These are phyloP conservation scores for Zalaria sp. DNA, from an alignment of 2,329 filamentous ascomycete genomes.

Conservation along the genomic window DNA sequence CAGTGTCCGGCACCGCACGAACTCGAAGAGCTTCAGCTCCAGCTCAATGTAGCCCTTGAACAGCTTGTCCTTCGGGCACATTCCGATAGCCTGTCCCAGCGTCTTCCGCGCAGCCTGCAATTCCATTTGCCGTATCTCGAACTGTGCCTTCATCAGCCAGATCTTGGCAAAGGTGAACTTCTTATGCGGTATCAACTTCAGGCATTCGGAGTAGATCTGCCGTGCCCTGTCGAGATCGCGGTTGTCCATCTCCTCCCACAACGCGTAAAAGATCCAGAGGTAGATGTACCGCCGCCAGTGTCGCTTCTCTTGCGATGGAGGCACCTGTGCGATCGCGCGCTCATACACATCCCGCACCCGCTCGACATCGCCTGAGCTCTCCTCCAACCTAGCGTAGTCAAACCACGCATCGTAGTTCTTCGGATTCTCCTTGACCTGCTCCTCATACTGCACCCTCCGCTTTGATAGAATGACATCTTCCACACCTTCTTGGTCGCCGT, in stretches of 20 bases:
- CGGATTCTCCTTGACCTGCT: constrained; percentile 81
- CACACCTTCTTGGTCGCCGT: constrained; percentile 81
- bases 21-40: constrained; percentile 89
- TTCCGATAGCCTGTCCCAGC: constrained; percentile 76
- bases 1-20: constrained; percentile 74
- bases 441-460: constrained; percentile 82
- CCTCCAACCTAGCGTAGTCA: constrained; percentile 83
- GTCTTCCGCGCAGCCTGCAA: constrained; percentile 73
- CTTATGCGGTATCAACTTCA: constrained; percentile 83
- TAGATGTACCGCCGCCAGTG: constrained; percentile 98
- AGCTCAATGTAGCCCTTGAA: constrained; percentile 90
- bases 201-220: constrained; percentile 80
- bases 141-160: constrained; percentile 87
- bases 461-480: constrained; percentile 96
- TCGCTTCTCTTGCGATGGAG: constrained; percentile 88
- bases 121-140: constrained; percentile 79
- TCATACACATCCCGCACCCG: constrained; percentile 88
- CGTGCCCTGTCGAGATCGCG: constrained; percentile 65
- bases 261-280: constrained; percentile 91
- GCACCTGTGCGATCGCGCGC: constrained; percentile 85
- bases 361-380: constrained; percentile 67
- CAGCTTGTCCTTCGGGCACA: constrained; percentile 90
- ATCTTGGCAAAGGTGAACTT: constrained; percentile 96
- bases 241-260: constrained; percentile 84
- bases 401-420: constrained; percentile 98